Percentiles rank a stretch among this genome's conserved stretches.
Evolutionary conservation across 345 rosid genomes (phyloP).

Genomic region (Lepidium didymum): DNA sequence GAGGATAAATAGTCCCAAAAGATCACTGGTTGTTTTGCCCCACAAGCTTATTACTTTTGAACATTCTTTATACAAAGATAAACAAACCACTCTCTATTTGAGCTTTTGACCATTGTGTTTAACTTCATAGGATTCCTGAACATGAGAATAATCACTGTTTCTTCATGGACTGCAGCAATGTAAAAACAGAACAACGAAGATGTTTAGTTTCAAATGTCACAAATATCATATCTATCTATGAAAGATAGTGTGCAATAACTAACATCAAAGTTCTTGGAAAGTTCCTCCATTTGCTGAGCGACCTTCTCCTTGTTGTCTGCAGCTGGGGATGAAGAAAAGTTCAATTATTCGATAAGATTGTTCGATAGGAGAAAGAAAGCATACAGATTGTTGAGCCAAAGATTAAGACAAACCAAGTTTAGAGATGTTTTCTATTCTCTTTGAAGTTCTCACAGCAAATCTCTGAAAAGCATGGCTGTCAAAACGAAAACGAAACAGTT

Average conservation of each 20-base stretch:
- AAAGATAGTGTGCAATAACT: background rate
- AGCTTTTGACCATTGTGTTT: background rate
- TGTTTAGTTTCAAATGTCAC: background rate
- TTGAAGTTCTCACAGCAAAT: slow-evolving; percentile 83
- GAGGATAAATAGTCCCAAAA: background rate
- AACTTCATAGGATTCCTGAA: background rate
- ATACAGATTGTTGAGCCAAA: background rate
- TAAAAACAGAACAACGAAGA: background rate
- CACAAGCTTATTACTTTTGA: slow-evolving; percentile 3
- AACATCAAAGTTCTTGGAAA: slow-evolving; percentile 41
- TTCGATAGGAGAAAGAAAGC: background rate
- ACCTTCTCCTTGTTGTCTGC: slow-evolving; percentile 46
- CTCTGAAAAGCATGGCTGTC: slow-evolving; percentile 76
- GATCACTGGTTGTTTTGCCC: background rate
- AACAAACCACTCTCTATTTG: background rate
- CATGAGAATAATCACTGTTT: background rate
- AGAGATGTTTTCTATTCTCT: slow-evolving; percentile 59
- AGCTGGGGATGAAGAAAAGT: slow-evolving; percentile 36
- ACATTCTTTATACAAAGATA: background rate
- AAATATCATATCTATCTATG: background rate
- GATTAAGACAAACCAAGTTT: slow-evolving; percentile 29
- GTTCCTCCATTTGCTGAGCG: slow-evolving; percentile 50
- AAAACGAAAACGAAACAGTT: background rate
- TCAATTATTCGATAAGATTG: background rate
- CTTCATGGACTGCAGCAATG: slow-evolving; percentile 16